These are phyloP conservation scores for Funneliformis mosseae DNA, from an alignment of 192 early-diverging fungal species.

Conservation along the genomic window DNA sequence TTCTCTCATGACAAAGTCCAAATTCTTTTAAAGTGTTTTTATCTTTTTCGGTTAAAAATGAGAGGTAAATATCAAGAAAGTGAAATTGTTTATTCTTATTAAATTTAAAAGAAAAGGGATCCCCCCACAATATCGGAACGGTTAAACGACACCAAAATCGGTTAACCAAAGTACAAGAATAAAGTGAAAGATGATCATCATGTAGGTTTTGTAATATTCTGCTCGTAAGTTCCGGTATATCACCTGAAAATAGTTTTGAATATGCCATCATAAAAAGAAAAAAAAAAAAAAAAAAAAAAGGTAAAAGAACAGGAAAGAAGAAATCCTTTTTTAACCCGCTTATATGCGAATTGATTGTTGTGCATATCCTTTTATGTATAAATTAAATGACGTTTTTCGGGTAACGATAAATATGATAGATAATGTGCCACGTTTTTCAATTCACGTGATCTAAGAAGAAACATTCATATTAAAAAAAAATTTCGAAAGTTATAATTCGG, in stretches of 20 bases:
- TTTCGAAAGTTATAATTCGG: too few species aligned
- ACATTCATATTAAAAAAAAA: too few species aligned
- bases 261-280: not conserved
- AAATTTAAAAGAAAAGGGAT: not conserved
- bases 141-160: not conserved
- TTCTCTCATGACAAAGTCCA: not conserved
- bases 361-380: too few species aligned
- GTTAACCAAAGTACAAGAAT: not conserved
- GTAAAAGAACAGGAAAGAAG: too few species aligned
- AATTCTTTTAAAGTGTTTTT: not conserved
- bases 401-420: too few species aligned
- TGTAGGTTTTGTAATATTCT: not conserved
- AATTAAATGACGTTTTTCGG: too few species aligned
- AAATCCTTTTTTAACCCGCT: too few species aligned
- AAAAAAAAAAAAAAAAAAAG: too few species aligned
- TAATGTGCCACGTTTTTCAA: too few species aligned
- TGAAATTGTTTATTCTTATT: not conserved
- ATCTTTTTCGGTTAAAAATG: not conserved
- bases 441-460: too few species aligned
- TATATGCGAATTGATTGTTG: too few species aligned
- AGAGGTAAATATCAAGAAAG: not conserved
- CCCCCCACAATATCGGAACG: not conserved
- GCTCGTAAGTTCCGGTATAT: not conserved
- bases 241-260: not conserved
- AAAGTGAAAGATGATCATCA: not conserved